These are phyloP conservation scores for Phytophthora palmivora DNA, from an alignment of 352 stramenopile species.

Conservation along the genomic window DNA sequence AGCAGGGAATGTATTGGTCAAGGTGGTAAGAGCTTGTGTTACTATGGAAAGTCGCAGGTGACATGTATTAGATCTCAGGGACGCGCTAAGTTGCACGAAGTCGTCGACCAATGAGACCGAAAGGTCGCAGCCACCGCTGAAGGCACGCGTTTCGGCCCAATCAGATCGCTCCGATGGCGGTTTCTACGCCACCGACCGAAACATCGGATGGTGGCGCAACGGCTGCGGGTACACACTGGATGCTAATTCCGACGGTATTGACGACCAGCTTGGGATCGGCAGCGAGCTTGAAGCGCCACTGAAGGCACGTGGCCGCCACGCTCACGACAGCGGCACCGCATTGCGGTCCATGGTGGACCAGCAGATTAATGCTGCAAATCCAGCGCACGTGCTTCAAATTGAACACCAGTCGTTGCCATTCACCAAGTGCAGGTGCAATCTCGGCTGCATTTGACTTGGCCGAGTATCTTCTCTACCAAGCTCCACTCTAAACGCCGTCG, in stretches of 20 bases:
- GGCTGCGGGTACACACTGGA: conserved; percentile 2
- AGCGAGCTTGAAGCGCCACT: conserved; percentile 3
- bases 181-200: conserved; percentile 6
- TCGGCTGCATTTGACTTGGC: neutral
- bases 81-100: conserved; percentile 7
- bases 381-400: conserved; percentile 6
- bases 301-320: conserved; percentile 20
- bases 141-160: conserved; percentile 31
- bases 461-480: conserved; percentile 21
- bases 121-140: conserved; percentile 10
- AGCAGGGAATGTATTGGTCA: neutral
- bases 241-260: conserved; percentile 17
- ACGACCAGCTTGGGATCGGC: neutral
- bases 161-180: conserved; percentile 23
- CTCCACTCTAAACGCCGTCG: conserved; percentile 5
- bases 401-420: neutral
- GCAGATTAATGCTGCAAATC: conserved; percentile 32
- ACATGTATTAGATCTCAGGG: conserved; percentile 1
- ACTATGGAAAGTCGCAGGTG: too few relatives aligned
- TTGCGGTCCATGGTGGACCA: conserved; percentile 7
- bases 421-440: too few relatives aligned
- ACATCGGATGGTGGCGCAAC: conserved; percentile 9
- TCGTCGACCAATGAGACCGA: conserved; percentile 8
- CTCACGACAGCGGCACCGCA: conserved; percentile 9
- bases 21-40: too few relatives aligned